Evolutionary conservation across 805 yeast species (phyloP).

Genomic region (Wickerhamomyces bovis): DNA sequence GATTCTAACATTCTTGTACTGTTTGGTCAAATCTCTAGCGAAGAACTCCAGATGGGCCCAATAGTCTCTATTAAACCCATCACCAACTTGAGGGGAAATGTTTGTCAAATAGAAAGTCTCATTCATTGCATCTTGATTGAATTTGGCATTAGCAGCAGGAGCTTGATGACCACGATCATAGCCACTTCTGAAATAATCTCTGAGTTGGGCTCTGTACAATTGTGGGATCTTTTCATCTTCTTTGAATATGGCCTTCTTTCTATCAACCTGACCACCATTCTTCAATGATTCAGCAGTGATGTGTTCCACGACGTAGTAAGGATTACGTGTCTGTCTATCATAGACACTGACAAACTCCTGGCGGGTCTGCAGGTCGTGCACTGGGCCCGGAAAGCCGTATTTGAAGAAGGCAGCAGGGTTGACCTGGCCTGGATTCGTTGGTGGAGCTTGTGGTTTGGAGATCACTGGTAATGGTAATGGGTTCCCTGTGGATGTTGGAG

Average conservation of each 20-base stretch:
- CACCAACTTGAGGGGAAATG: slow-evolving; percentile 96
- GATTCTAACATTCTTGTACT: slow-evolving; percentile 70
- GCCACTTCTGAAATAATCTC: slow-evolving; percentile 91
- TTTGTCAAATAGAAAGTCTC: slow-evolving; percentile 87
- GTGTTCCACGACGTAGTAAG: slow-evolving; percentile 84
- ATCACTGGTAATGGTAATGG: slow-evolving; percentile 11
- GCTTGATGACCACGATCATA: slow-evolving; percentile 97
- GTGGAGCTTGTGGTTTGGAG: slow-evolving; percentile 7
- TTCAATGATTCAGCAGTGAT: slow-evolving; percentile 66
- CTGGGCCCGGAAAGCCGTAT: slow-evolving; percentile 94
- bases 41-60: slow-evolving; percentile 98
- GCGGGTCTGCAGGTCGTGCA: slow-evolving; percentile 71
- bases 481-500: background rate
- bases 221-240: slow-evolving; percentile 83
- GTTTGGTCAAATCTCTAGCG: slow-evolving; percentile 66
- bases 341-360: slow-evolving; percentile 80
- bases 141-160: slow-evolving; percentile 96
- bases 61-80: slow-evolving; percentile 93
- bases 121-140: slow-evolving; percentile 86
- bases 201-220: slow-evolving; percentile 66
- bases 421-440: slow-evolving; percentile 30
- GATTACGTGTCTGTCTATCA: slow-evolving; percentile 79
- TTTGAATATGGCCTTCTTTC: slow-evolving; percentile 74
- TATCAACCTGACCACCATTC: slow-evolving; percentile 49
- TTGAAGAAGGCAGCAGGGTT: slow-evolving; percentile 79